Evolutionary conservation across 2,329 filamentous ascomycete genomes (phyloP).

Genomic region (Aspergillus novoparasiticus): DNA sequence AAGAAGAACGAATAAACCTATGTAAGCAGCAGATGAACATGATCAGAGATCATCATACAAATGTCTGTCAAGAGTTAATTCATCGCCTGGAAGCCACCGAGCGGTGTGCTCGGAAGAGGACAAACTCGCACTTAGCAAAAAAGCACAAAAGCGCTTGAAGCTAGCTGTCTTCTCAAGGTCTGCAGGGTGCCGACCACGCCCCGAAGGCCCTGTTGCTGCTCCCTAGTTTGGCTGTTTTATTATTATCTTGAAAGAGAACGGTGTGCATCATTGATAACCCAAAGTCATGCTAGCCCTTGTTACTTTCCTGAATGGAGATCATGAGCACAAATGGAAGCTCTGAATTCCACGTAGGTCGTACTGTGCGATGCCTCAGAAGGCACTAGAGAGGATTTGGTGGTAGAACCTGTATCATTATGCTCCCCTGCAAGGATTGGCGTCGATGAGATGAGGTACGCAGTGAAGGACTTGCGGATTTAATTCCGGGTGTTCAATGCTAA

Average conservation of each 20-base stretch:
- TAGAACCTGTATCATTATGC: too few relatives aligned
- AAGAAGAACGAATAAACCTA: conserved; percentile 40
- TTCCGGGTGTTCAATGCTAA: not conserved
- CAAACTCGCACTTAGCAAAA: not conserved
- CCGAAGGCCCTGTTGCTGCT: not conserved
- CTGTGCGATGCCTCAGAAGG: not conserved
- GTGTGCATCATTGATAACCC: not conserved
- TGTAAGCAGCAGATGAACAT: conserved; percentile 31
- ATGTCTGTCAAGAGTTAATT: conserved; percentile 34
- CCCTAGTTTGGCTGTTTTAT: not conserved
- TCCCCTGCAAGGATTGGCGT: too few relatives aligned
- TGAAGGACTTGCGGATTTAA: not conserved
- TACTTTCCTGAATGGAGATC: not conserved
- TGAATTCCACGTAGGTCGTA: not conserved
- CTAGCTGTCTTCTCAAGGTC: not conserved
- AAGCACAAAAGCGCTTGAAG: not conserved
- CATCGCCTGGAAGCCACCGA: conserved; percentile 31
- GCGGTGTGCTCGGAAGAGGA: conserved; percentile 22
- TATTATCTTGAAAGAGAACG: not conserved
- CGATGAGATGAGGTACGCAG: not conserved
- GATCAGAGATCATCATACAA: conserved; percentile 31
- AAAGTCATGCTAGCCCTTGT: not conserved
- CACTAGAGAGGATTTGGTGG: too few relatives aligned
- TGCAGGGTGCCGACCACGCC: not conserved
- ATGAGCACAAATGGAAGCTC: not conserved